A percentile compares a stretch with the other conserved stretches of the same genome.
Evolutionary conservation across 2,329 filamentous ascomycete genomes (phyloP).

Genomic region (Thyridium curvatum): DNA sequence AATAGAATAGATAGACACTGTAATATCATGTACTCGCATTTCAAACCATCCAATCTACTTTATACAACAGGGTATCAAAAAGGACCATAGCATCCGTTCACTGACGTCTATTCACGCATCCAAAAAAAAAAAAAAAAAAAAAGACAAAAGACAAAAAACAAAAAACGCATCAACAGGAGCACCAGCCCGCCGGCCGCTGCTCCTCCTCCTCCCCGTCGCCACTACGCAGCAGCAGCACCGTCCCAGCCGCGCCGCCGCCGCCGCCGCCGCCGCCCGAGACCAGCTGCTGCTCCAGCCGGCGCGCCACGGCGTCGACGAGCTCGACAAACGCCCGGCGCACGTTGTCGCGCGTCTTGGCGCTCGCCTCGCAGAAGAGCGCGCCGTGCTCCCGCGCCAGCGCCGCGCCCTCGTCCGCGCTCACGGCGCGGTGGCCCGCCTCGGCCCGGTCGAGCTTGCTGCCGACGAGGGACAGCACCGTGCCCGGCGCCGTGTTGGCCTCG

Average conservation of each 20-base stretch:
- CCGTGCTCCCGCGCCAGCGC: slow-evolving; percentile 38
- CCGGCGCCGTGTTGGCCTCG: slow-evolving; percentile 39
- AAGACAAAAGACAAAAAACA: neutral
- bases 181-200: neutral
- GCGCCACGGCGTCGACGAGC: slow-evolving; percentile 42
- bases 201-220: slow-evolving; percentile 18
- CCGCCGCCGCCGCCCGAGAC: slow-evolving; percentile 16
- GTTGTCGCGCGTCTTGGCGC: slow-evolving; percentile 46
- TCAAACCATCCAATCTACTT: no score
- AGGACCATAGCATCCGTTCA: neutral
- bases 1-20: no score
- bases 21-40: no score
- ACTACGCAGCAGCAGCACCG: slow-evolving; percentile 15
- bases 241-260: slow-evolving; percentile 11
- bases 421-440: slow-evolving; percentile 27
- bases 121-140: neutral
- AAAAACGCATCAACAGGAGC: neutral
- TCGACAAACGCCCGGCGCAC: slow-evolving; percentile 45
- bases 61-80: no score
- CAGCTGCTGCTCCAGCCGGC: slow-evolving; percentile 34
- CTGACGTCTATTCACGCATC: neutral
- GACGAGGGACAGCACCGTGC: slow-evolving; percentile 43
- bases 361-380: slow-evolving; percentile 46
- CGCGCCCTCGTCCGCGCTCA: slow-evolving; percentile 39
- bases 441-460: slow-evolving; percentile 46